A percentile compares a stretch with the other conserved stretches of the same genome.
Conservation (phyloP, 176 grass and related monocot genomes). For the Musa itinerans region DNA sequence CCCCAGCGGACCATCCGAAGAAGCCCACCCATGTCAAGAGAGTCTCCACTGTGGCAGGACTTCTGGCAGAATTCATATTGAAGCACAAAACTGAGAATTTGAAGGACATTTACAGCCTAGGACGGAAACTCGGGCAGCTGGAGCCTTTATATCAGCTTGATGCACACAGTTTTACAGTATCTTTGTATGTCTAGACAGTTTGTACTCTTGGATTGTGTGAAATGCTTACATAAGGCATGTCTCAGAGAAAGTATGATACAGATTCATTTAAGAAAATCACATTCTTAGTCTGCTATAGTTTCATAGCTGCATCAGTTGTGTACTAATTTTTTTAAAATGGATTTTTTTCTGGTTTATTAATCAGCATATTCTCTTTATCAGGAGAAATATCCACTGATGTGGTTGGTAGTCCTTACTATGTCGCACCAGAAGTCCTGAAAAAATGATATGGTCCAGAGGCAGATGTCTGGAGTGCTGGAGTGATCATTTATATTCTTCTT, state of each 20-base stretch:
- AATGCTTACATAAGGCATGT: neutral
- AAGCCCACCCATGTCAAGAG: conserved; percentile 2
- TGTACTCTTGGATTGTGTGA: neutral
- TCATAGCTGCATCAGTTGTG: neutral
- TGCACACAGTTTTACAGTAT: no score
- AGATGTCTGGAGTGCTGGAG: conserved; percentile 13
- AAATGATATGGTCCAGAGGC: conserved; percentile 11
- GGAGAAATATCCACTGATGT: conserved; percentile 15
- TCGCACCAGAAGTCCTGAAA: conserved; percentile 12
- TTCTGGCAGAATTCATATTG: conserved; percentile 2
- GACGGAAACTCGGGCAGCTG: neutral
- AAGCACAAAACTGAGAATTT: conserved; percentile 7
- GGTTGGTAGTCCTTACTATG: conserved; percentile 18
- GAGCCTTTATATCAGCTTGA: no score
- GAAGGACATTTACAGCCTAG: conserved; percentile 8
- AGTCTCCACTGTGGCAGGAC: neutral
- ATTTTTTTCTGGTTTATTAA: neutral
- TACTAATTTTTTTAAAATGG: neutral
- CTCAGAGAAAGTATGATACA: neutral
- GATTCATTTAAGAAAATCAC: no score
- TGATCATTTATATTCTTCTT: conserved; percentile 17
- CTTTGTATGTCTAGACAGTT: neutral
- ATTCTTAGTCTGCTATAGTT: neutral
- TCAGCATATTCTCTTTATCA: neutral
- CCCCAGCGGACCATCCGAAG: neutral